Conservation (phyloP, 129 eudicot genomes). For the Kitagawia praeruptora region DNA sequence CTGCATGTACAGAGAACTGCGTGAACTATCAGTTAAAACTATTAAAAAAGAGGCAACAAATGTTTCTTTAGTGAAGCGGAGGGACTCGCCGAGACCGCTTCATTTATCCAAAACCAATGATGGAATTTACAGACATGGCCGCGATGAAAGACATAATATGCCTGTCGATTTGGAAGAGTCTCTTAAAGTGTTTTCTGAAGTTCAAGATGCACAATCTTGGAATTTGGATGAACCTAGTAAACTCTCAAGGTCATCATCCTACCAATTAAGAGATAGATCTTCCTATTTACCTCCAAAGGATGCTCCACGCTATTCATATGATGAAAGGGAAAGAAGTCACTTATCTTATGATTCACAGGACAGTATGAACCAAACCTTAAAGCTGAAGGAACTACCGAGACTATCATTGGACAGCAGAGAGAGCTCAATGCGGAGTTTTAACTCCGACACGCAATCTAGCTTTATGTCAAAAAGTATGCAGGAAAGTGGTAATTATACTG, state of each 20-base stretch:
- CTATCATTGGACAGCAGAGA: slow-evolving; percentile 72
- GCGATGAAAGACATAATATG: slow-evolving; percentile 18
- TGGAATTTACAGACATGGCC: slow-evolving; percentile 21
- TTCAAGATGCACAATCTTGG: slow-evolving; percentile 48
- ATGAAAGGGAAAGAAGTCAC: slow-evolving; percentile 60
- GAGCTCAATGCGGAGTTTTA: slow-evolving; percentile 38
- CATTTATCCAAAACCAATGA: slow-evolving; percentile 23
- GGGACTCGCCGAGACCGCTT: slow-evolving; percentile 31
- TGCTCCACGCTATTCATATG: slow-evolving; percentile 78
- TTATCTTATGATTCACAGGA: slow-evolving; percentile 40
- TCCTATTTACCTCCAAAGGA: slow-evolving; percentile 40
- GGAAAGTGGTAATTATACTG: slow-evolving; percentile 17
- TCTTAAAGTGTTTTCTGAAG: slow-evolving; percentile 45
- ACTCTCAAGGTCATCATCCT: slow-evolving; percentile 52
- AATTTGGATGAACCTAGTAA: slow-evolving; percentile 47
- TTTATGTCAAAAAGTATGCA: slow-evolving; percentile 21
- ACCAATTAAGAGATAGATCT: slow-evolving; percentile 51
- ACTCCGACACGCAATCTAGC: slow-evolving; percentile 34
- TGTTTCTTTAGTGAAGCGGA: slow-evolving; percentile 24
- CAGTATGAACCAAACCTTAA: slow-evolving; percentile 28
- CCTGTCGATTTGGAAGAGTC: slow-evolving; percentile 47
- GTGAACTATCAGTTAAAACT: slow-evolving; percentile 49
- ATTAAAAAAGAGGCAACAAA: slow-evolving; percentile 37
- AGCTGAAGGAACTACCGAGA: slow-evolving; percentile 67
- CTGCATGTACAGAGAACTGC: slow-evolving; percentile 77